These are phyloP conservation scores for Elsinoe batatas DNA, from an alignment of 2,329 filamentous ascomycete species.

Conservation along the genomic window DNA sequence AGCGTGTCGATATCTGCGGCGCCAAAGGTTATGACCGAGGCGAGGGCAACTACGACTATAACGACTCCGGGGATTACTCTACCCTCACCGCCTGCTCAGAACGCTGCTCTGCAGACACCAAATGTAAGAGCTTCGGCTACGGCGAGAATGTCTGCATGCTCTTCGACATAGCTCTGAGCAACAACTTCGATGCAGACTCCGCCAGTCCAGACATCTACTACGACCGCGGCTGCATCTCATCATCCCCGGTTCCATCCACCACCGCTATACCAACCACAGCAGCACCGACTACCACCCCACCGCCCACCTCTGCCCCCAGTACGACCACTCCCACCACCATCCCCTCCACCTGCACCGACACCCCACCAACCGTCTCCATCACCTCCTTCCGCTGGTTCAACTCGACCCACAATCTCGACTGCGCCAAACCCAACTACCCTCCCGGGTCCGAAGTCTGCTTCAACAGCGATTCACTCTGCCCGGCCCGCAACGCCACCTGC, in stretches of 20 bases:
- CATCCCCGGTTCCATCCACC: not conserved
- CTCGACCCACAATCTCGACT: constrained; percentile 13
- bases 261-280: not conserved
- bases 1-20: constrained; percentile 7
- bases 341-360: not conserved
- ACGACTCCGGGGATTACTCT: constrained; percentile 1
- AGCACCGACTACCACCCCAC: not conserved
- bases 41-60: constrained; percentile 7
- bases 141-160: constrained; percentile 8
- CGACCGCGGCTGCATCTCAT: constrained; percentile 1
- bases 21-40: constrained; percentile 9
- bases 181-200: constrained; percentile 10
- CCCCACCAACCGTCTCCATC: constrained; percentile 5
- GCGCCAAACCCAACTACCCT: constrained; percentile 6
- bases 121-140: constrained; percentile 11
- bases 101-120: not conserved
- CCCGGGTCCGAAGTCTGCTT: constrained; percentile 8
- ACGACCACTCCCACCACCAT: not conserved
- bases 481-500: not conserved
- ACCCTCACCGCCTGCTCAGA: constrained; percentile 1
- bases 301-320: not conserved
- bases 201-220: constrained; percentile 5
- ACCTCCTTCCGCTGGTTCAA: constrained; percentile 11
- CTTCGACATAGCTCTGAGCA: constrained; percentile 5
- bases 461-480: constrained; percentile 3